A percentile compares a stretch with the other conserved stretches of the same genome.
Conservation (phyloP, 2,329 filamentous ascomycete species). For the Cladophialophora carrionii region DNA sequence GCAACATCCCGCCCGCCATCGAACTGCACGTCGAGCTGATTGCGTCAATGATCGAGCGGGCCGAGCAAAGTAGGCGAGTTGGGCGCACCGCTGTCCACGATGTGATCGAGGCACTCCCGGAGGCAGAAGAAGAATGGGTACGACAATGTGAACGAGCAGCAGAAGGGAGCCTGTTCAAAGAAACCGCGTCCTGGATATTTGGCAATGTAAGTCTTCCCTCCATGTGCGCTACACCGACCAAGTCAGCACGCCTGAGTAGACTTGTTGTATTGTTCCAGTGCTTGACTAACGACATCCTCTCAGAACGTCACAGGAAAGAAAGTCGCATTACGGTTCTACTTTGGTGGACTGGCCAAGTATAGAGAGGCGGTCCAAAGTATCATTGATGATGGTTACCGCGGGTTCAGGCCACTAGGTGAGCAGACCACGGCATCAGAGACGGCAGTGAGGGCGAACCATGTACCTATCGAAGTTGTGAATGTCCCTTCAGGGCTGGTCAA, state of each 20-base stretch:
- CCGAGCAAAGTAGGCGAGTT: constrained; percentile 44
- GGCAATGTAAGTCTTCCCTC: constrained; percentile 44
- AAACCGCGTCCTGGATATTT: constrained; percentile 58
- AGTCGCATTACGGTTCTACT: constrained; percentile 29
- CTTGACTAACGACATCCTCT: not conserved
- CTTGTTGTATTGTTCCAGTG: not conserved
- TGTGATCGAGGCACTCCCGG: constrained; percentile 55
- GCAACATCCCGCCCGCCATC: constrained; percentile 59
- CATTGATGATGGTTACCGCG: constrained; percentile 16
- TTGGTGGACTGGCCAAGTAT: constrained; percentile 29
- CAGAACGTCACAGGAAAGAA: constrained; percentile 57
- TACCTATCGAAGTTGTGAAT: not conserved
- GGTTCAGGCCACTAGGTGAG: constrained; percentile 9
- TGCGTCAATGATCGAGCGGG: constrained; percentile 51
- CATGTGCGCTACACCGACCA: not conserved
- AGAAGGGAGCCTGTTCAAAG: constrained; percentile 52
- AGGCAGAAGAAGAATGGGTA: constrained; percentile 56
- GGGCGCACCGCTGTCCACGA: not conserved
- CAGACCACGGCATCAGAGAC: not conserved
- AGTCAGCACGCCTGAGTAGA: not conserved
- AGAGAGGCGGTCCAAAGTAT: constrained; percentile 11
- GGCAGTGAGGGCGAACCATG: not conserved
- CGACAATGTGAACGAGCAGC: constrained; percentile 45
- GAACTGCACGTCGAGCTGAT: constrained; percentile 61
- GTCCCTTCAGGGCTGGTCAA: not conserved